phyloP scores from a whole-genome alignment of 768 basidiomycete species.

The Ramaria sp. region DNA sequence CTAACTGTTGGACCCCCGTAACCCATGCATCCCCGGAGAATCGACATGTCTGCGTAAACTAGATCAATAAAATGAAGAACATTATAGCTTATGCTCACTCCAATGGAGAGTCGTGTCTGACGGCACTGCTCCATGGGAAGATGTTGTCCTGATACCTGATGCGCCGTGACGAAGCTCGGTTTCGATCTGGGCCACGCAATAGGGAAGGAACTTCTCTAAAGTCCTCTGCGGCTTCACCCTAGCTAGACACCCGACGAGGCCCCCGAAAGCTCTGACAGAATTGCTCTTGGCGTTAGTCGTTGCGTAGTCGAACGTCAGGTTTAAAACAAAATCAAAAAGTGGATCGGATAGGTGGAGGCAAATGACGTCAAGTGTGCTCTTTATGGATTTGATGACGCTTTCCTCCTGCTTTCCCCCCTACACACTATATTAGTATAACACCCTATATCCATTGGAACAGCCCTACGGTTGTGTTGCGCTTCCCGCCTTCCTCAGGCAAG shows the following conservation, averaged over 20 bases:
- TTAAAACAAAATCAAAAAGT: slow-evolving; percentile 77
- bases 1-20: slow-evolving; percentile 56
- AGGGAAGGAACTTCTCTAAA: slow-evolving; percentile 69
- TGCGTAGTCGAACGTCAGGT: slow-evolving; percentile 76
- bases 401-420: slow-evolving; percentile 84
- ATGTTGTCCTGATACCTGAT: slow-evolving; percentile 74
- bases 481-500: slow-evolving; percentile 89
- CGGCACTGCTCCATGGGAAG: slow-evolving; percentile 57
- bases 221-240: slow-evolving; percentile 67
- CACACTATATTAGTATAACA: slow-evolving; percentile 25
- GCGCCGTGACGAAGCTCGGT: slow-evolving; percentile 86
- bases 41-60: slow-evolving; percentile 49
- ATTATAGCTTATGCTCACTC: slow-evolving; percentile 41
- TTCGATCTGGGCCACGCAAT: slow-evolving; percentile 65
- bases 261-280: slow-evolving; percentile 82
- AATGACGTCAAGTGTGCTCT: slow-evolving; percentile 70
- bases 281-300: slow-evolving; percentile 87
- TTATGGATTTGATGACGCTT: slow-evolving; percentile 63
- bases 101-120: slow-evolving; percentile 89
- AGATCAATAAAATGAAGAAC: not conserved
- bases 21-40: slow-evolving; percentile 73
- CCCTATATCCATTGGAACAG: not conserved
- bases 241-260: slow-evolving; percentile 76
- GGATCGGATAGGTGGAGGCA: slow-evolving; percentile 68
- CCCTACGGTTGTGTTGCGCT: slow-evolving; percentile 24